Conservation (phyloP, 306 rosid genomes). For the Gynostemma pentaphyllum region DNA sequence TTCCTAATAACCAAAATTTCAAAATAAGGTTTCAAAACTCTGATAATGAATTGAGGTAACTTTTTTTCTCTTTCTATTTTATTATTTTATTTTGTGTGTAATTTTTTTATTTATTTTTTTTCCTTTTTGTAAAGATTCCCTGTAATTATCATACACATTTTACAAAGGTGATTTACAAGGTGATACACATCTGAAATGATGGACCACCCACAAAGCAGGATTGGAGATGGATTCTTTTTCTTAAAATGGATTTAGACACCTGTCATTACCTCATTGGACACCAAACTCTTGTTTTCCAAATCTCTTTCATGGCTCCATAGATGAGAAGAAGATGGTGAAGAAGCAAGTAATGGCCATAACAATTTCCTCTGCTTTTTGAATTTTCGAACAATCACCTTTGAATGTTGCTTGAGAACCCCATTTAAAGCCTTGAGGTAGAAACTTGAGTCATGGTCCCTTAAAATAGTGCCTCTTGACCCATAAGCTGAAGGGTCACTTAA, state of each 20-base stretch:
- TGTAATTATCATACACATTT: slow-evolving; percentile 1
- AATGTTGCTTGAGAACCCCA: slow-evolving; percentile 36
- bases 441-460: slow-evolving; percentile 83
- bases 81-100: not conserved
- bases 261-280: slow-evolving; percentile 45
- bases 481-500: slow-evolving; percentile 85
- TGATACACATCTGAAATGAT: slow-evolving; percentile 1
- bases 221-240: not conserved
- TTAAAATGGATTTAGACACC: slow-evolving; percentile 20
- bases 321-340: slow-evolving; percentile 65
- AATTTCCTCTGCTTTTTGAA: slow-evolving; percentile 31
- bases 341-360: slow-evolving; percentile 49
- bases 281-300: slow-evolving; percentile 20
- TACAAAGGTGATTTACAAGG: slow-evolving; percentile 1
- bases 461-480: slow-evolving; percentile 72
- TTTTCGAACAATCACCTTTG: slow-evolving; percentile 21
- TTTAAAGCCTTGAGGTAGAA: slow-evolving; percentile 70
- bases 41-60: too few species aligned
- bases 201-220: not conserved
- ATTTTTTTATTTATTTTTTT: not conserved
- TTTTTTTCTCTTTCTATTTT: not conserved
- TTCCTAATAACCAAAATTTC: too few species aligned
- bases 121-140: not conserved
- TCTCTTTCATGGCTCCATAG: slow-evolving; percentile 47
- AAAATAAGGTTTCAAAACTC: too few species aligned